These are phyloP conservation scores for Talaromyces adpressus DNA, from an alignment of 495 filamentous ascomycete species.

Conservation along the genomic window DNA sequence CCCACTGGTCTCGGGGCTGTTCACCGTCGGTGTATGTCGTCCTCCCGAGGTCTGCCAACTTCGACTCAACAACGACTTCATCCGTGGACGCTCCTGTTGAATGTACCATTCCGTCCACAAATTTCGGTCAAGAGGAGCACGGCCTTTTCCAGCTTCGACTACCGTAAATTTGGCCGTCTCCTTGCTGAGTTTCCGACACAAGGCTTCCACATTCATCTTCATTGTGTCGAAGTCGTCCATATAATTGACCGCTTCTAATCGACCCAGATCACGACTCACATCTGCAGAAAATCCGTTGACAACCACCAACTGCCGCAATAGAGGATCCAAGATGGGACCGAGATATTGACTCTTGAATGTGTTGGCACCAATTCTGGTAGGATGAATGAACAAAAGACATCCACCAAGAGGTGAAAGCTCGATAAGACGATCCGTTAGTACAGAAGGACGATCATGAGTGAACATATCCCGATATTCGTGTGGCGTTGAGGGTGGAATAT, in stretches of 20 bases:
- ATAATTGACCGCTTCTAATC: conserved; percentile 48
- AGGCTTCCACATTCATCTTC: conserved; percentile 38
- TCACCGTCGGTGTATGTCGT: conserved; percentile 19
- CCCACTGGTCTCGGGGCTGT: conserved; percentile 24
- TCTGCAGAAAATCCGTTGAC: conserved; percentile 56
- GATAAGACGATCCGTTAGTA: conserved; percentile 59
- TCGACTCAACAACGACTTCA: conserved; percentile 51
- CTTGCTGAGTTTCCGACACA: conserved; percentile 39
- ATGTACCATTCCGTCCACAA: conserved; percentile 67
- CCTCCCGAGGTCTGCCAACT: conserved; percentile 42
- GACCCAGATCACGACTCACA: conserved; percentile 49
- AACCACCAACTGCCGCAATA: conserved; percentile 58
- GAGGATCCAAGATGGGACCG: conserved; percentile 59
- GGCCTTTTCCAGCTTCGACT: conserved; percentile 44
- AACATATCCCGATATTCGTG: conserved; percentile 60
- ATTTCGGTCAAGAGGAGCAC: conserved; percentile 46
- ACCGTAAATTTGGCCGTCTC: conserved; percentile 39
- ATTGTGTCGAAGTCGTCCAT: conserved; percentile 55
- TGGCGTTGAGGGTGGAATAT: conserved; percentile 56
- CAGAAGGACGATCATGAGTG: conserved; percentile 44
- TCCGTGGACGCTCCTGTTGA: conserved; percentile 61
- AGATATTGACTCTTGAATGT: conserved; percentile 61
- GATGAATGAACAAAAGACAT: conserved; percentile 61
- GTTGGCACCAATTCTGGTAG: conserved; percentile 53
- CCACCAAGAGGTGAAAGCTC: conserved; percentile 57